phyloP scores from a whole-genome alignment of 2,329 filamentous ascomycete species.

The Trichophaea hybrida region DNA sequence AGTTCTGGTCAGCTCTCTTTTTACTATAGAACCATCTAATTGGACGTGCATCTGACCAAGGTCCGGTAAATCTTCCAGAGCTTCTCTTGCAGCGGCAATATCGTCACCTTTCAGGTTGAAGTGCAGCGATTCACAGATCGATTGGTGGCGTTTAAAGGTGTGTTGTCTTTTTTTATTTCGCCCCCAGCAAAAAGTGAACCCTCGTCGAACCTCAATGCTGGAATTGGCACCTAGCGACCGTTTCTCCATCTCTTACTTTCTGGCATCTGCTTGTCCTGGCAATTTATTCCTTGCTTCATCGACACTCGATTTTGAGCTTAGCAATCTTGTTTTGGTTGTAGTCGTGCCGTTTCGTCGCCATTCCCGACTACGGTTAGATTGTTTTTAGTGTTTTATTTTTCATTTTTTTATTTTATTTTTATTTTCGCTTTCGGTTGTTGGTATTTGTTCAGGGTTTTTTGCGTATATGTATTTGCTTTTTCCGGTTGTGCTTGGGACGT shows the following conservation, averaged over 20 bases:
- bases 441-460: too few relatives aligned
- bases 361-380: not conserved
- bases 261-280: conserved; percentile 10
- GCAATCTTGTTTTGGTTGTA: too few relatives aligned
- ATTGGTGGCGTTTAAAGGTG: not conserved
- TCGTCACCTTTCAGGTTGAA: not conserved
- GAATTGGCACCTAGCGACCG: conserved; percentile 13
- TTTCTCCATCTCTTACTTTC: conserved; percentile 10
- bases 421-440: not conserved
- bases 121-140: not conserved
- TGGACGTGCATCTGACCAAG: too few relatives aligned
- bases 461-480: too few relatives aligned
- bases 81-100: not conserved
- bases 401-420: not conserved
- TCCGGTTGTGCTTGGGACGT: too few relatives aligned
- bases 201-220: conserved; percentile 5
- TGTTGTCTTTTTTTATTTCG: not conserved
- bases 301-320: too few relatives aligned
- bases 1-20: too few relatives aligned
- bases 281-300: conserved; percentile 3
- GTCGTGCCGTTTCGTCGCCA: not conserved
- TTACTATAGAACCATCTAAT: too few relatives aligned
- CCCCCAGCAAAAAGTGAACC: conserved; percentile 9
- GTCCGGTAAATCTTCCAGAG: too few relatives aligned
- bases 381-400: not conserved